Conservation (phyloP, 768 basidiomycete species). For the Boletus rubropictus region DNA sequence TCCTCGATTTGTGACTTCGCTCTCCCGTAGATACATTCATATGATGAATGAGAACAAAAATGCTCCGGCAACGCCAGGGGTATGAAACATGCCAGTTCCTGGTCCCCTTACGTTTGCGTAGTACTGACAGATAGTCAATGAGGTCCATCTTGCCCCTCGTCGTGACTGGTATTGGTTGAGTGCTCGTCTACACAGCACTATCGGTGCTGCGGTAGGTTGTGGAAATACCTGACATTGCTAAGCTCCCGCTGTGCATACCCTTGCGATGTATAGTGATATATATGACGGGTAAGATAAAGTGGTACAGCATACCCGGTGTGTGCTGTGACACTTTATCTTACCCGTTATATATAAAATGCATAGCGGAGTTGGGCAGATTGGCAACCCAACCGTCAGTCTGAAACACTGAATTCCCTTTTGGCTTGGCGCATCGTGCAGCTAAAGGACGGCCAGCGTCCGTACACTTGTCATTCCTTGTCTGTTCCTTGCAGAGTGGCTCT, state of each 20-base stretch:
- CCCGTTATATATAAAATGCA: slow-evolving; percentile 3
- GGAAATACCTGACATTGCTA: background rate
- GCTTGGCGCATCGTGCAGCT: background rate
- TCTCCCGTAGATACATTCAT: slow-evolving; percentile 22
- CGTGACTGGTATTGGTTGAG: background rate
- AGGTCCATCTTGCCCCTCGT: background rate
- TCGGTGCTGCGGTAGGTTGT: background rate
- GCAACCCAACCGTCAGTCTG: slow-evolving; percentile 1
- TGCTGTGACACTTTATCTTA: background rate
- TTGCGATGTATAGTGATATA: background rate
- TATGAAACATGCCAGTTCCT: background rate
- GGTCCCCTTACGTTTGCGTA: background rate
- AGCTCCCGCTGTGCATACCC: background rate
- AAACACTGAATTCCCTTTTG: background rate
- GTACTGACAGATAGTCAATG: background rate
- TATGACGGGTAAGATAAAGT: too few relatives aligned
- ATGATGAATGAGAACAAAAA: slow-evolving; percentile 13
- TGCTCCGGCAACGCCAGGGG: background rate
- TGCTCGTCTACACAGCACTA: background rate
- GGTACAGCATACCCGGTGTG: background rate
- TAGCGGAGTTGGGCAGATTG: background rate
- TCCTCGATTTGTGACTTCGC: background rate
- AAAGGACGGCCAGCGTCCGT: background rate
- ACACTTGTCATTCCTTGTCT: slow-evolving; percentile 7
- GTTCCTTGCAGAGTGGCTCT: slow-evolving; percentile 5